These are phyloP conservation scores for Austroboletus eburneus DNA, from an alignment of 768 basidiomycete genomes.

Conservation along the genomic window DNA sequence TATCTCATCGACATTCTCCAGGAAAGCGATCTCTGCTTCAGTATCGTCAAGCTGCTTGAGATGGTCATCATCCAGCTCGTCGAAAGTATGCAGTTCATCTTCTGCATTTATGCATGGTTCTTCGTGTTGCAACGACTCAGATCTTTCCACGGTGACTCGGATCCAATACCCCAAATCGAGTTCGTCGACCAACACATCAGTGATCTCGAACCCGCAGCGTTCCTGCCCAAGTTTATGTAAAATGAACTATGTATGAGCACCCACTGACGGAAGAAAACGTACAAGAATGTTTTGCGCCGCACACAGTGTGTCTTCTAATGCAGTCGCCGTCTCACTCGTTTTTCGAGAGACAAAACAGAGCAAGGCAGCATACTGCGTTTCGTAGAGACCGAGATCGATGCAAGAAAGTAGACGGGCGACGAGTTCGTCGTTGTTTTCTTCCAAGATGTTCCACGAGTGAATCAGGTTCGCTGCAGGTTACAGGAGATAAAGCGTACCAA, in stretches of 20 bases:
- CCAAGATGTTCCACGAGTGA: background rate
- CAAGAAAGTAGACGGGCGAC: conserved; percentile 4
- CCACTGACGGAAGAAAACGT: background rate
- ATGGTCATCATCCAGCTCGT: background rate
- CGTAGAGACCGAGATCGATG: conserved; percentile 2
- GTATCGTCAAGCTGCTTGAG: background rate
- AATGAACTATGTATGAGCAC: background rate
- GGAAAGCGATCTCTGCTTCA: background rate
- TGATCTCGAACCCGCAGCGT: conserved; percentile 2
- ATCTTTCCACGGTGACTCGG: background rate
- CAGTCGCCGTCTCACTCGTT: background rate
- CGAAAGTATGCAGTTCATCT: background rate
- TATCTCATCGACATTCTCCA: background rate
- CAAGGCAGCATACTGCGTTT: conserved; percentile 11
- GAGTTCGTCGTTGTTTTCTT: conserved; percentile 10
- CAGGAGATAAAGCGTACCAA: conserved; percentile 9
- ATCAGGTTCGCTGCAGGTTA: background rate
- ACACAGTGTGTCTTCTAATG: conserved; percentile 1
- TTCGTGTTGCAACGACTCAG: background rate
- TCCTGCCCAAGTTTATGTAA: no score
- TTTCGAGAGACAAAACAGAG: conserved; percentile 7
- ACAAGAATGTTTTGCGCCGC: conserved; percentile 9
- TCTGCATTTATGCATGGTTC: background rate
- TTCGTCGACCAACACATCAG: background rate
- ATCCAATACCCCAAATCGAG: conserved; percentile 22